Evolutionary conservation across 148 eudicot genomes (phyloP).

Genomic region (Amaranthus palmeri): DNA sequence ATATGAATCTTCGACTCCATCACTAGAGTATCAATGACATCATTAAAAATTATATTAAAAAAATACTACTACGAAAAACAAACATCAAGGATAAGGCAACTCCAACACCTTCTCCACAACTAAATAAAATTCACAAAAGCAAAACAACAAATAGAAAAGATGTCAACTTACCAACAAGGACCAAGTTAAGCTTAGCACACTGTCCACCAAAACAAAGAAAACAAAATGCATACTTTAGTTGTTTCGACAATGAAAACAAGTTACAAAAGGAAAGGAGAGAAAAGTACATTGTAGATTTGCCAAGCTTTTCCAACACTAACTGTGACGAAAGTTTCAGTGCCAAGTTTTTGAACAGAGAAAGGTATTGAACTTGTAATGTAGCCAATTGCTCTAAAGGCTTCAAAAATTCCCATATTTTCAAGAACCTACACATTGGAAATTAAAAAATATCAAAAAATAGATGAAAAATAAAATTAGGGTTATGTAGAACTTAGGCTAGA

Average conservation of each 20-base stretch:
- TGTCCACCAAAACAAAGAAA: constrained; percentile 30
- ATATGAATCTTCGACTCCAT: no score
- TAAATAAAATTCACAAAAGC: not conserved
- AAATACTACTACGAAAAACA: no score
- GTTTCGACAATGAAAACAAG: not conserved
- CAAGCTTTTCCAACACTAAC: constrained; percentile 93
- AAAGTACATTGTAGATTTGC: constrained; percentile 80
- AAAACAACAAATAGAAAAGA: not conserved
- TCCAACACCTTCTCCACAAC: no score
- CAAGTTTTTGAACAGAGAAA: constrained; percentile 69
- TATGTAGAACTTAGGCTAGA: no score
- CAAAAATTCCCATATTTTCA: constrained; percentile 75
- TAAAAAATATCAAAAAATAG: not conserved
- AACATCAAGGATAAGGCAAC: no score
- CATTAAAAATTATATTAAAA: no score
- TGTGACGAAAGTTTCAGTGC: constrained; percentile 93
- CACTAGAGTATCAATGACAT: no score
- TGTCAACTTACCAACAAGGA: constrained; percentile 73
- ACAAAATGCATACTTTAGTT: not conserved
- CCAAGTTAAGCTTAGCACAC: constrained; percentile 96
- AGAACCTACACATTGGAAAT: not conserved
- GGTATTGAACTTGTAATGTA: constrained; percentile 80
- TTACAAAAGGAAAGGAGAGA: not conserved
- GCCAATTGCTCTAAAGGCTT: constrained; percentile 90
- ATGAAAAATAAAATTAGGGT: no score